Evolutionary conservation across 305 asterid genomes (phyloP), one percentile per base, ranked within the genome.

Genomic region (Solanum aculeatissimum): DNA sequence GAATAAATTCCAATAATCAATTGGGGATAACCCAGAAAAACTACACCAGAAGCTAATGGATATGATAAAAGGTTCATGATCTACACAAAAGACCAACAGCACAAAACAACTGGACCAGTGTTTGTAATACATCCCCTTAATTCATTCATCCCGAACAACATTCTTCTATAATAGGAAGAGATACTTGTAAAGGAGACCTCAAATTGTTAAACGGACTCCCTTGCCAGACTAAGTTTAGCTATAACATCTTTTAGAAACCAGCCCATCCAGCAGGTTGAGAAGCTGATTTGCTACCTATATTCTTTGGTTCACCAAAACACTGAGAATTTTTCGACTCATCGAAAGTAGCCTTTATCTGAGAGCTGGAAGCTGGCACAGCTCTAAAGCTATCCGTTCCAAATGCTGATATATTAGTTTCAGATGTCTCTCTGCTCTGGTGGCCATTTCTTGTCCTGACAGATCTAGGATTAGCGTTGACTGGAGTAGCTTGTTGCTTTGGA

Each of bases 201-300:
- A 60, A 47, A 60, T 49, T 80, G 51, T 29, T 29, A 27, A 75
- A 75, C 13, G 16, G 42, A 47, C 81, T 75, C 21, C 63, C 63
- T 75, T 16, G 45, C 27, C 62, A 11, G 82, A 12, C 82, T 49
- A 74, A 74, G 81, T 75, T 25, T 75, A 75, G 45, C 25, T 58
- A 82, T 66, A 63, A 43, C 32, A 42, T 83, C 57, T 54, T 27
- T 92, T 91, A 95, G 90, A 95, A 96, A 68, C 99, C 99, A 77
- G 98, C 99, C 99, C 99, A 96, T 65, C 99, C 99, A 80, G 98
- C 94, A 78, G 99, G 99, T 87, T 92, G 97, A 72, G 97, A 75
- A 29, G 89, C 89, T 32, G 91, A 84, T 91, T 90, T 93, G 84
- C 86, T 92, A 42, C 85, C 95, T 42, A 77, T 62, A 83, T 87